These are phyloP conservation scores for Pestalotiopsis sp. DNA, from an alignment of 2,329 filamentous ascomycete genomes.

Conservation along the genomic window DNA sequence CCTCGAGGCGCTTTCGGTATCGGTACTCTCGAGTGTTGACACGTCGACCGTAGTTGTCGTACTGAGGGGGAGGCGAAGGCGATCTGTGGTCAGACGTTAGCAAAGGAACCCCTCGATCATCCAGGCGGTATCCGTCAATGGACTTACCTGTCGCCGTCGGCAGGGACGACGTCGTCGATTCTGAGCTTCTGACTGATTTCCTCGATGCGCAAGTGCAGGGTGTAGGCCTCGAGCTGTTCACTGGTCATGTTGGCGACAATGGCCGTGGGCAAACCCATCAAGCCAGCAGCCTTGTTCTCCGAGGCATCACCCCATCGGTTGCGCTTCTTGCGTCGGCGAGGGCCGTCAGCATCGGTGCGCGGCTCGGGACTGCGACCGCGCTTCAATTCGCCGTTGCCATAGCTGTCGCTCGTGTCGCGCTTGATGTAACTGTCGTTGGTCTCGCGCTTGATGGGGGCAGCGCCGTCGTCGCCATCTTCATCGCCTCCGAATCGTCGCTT, in stretches of 20 bases:
- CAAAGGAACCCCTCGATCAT: neutral
- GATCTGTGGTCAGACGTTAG: conserved; percentile 60
- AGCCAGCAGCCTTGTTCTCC: conserved; percentile 96
- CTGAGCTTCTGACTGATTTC: conserved; percentile 99
- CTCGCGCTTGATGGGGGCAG: conserved; percentile 30
- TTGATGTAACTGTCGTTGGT: conserved; percentile 24
- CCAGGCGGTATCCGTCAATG: neutral
- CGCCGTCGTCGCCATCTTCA: conserved; percentile 30
- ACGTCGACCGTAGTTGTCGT: conserved; percentile 99
- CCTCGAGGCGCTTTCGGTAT: conserved; percentile 96
- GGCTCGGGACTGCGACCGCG: conserved; percentile 91
- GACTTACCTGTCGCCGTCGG: conserved; percentile 89
- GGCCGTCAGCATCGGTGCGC: conserved; percentile 73
- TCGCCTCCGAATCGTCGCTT: conserved; percentile 80
- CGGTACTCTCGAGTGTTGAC: conserved; percentile 99
- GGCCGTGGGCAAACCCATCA: conserved; percentile 96
- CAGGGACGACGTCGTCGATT: conserved; percentile 98
- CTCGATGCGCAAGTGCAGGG: conserved; percentile 93
- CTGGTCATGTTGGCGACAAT: conserved; percentile 98
- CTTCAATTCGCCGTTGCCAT: conserved; percentile 62
- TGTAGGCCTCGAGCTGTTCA: conserved; percentile 97
- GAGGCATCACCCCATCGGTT: conserved; percentile 97
- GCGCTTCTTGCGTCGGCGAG: conserved; percentile 92
- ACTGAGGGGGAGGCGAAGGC: conserved; percentile 92
- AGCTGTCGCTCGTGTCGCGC: conserved; percentile 44